Percentiles rank a stretch among this genome's conserved stretches.
These are phyloP conservation scores for Neopestalotiopsis sp. DNA, from an alignment of 2,329 filamentous ascomycete species.

Conservation along the genomic window DNA sequence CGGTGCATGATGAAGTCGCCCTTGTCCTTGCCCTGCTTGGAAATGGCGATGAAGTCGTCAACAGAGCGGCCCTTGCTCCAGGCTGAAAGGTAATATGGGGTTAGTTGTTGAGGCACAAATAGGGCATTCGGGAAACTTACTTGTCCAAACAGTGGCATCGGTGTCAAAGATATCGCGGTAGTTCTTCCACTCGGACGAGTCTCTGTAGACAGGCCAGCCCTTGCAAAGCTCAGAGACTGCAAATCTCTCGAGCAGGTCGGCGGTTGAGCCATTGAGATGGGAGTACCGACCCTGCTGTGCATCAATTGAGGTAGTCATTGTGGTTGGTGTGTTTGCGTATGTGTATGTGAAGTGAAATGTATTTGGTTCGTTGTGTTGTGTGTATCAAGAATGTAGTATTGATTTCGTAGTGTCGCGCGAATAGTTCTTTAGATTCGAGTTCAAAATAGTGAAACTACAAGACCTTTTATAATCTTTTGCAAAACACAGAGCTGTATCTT, in stretches of 20 bases:
- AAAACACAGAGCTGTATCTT: neutral
- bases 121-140: slow-evolving; percentile 37
- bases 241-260: slow-evolving; percentile 49
- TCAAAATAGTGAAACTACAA: neutral
- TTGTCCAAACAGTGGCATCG: slow-evolving; percentile 54
- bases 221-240: slow-evolving; percentile 57
- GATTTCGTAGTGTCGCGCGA: neutral
- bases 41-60: slow-evolving; percentile 54
- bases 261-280: slow-evolving; percentile 49
- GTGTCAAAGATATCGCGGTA: slow-evolving; percentile 53
- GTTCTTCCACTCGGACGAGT: slow-evolving; percentile 59
- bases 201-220: slow-evolving; percentile 58
- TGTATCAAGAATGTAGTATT: neutral
- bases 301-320: slow-evolving; percentile 37
- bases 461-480: neutral
- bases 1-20: slow-evolving; percentile 64
- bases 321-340: slow-evolving; percentile 6
- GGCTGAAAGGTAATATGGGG: slow-evolving; percentile 35
- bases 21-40: slow-evolving; percentile 52
- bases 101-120: neutral
- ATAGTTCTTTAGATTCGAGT: neutral
- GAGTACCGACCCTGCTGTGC: slow-evolving; percentile 40
- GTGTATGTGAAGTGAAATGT: neutral
- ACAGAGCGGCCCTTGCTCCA: slow-evolving; percentile 49
- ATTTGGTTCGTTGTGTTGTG: neutral